Evolutionary conservation across 192 early-diverging fungal genomes (phyloP), one percentile per base, ranked within the genome.

Genomic region (Entomortierella parvispora): DNA sequence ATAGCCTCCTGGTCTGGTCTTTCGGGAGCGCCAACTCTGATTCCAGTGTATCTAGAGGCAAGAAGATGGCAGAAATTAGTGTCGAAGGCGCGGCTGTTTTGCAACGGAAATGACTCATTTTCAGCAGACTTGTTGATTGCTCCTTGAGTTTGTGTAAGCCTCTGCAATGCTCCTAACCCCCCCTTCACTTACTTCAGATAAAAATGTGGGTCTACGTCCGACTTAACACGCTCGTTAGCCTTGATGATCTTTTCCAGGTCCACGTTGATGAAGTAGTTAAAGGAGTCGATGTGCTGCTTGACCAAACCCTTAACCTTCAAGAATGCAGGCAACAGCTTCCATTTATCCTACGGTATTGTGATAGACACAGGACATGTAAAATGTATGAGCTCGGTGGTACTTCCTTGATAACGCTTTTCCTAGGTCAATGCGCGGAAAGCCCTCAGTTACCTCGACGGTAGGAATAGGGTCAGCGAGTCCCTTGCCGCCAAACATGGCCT

Each of bases 281-380:
- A 99, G 9, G 98, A 99, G 81, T 99, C 98, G 64, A 98, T 90
- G 79, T 99, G 98, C 80, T 99, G 98, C 81, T 98, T 98, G 55
- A 99, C 93, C 22, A 99, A 88, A 62, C 98, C 98, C 68, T 97
- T 97, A 31, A 96, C 93, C 75, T 96, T 95, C 33, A 99, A 82
- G 79, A 97, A 99, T 1, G 98, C 96, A 4, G 98, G 98, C 20
- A 99, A 84, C 42, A 99, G 85, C 76, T 96, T 88, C 97, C 98
- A 99, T 76, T 99, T 99, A 84, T 99, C 96, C 90, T 95, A 82
- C 47, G 33, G 22, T 32, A 28, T 17, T 12, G 20, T 22, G 17
- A 28, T 32, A 40, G 20, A 48, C 40, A 40, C 31, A 26, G 28
- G n/a, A 31, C n/a, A 11, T 28, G 2, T 11, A 32, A n/a, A 23